A percentile compares a stretch with the other conserved stretches of the same genome.
Evolutionary conservation across 495 filamentous ascomycete genomes (phyloP).

Genomic region (Hyaloscypha variabilis): DNA sequence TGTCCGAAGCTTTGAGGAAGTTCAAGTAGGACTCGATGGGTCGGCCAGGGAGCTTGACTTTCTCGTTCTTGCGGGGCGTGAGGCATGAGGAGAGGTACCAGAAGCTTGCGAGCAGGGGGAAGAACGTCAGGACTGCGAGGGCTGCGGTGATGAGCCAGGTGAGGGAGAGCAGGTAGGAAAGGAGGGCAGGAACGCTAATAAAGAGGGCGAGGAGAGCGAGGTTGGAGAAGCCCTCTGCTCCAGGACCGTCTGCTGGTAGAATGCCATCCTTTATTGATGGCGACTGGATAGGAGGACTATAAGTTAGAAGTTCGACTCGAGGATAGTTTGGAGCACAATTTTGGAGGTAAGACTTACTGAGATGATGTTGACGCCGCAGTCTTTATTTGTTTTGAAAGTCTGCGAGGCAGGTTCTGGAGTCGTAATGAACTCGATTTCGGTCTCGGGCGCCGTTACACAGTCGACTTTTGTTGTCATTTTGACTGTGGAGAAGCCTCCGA

Average conservation of each 20-base stretch:
- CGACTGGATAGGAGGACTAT: conserved; percentile 47
- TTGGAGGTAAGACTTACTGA: conserved; percentile 1
- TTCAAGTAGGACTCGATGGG: conserved; percentile 80
- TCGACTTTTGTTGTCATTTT: neutral
- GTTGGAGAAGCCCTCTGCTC: conserved; percentile 71
- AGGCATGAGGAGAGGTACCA: conserved; percentile 66
- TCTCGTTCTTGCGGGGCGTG: conserved; percentile 74
- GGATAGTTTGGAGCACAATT: neutral
- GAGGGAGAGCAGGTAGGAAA: conserved; percentile 66
- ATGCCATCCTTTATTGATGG: conserved; percentile 77
- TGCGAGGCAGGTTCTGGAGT: conserved; percentile 13
- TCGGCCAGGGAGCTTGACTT: conserved; percentile 72
- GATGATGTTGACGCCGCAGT: conserved; percentile 18
- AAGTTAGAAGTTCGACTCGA: neutral
- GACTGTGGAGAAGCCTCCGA: neutral
- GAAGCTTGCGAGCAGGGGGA: conserved; percentile 70
- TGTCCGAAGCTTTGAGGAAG: conserved; percentile 74
- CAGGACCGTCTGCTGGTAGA: conserved; percentile 75
- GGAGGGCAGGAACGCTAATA: conserved; percentile 59
- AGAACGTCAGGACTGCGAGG: conserved; percentile 59
- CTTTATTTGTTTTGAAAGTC: conserved; percentile 7
- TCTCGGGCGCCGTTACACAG: neutral
- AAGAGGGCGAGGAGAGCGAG: conserved; percentile 56
- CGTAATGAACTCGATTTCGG: conserved; percentile 15
- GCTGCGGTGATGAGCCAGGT: conserved; percentile 71